These are phyloP conservation scores for Colletotrichum nymphaeae DNA, from an alignment of 2,329 filamentous ascomycete genomes.

Conservation along the genomic window DNA sequence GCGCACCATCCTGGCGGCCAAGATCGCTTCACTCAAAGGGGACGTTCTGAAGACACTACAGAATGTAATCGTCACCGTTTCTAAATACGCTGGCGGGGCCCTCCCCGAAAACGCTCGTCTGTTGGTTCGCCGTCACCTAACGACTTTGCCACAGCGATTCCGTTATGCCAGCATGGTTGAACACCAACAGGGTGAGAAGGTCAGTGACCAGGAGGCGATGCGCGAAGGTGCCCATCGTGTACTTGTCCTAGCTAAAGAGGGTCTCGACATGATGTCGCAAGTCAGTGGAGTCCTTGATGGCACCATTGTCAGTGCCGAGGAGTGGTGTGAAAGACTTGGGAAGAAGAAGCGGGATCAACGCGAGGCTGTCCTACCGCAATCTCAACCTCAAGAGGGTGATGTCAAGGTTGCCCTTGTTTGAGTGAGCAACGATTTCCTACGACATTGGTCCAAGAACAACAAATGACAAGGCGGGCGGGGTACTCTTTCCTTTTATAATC, in stretches of 20 bases:
- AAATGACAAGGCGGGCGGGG: slow-evolving; percentile 7
- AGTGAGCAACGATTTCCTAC: slow-evolving; percentile 24
- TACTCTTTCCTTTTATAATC: background rate
- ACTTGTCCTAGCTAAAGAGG: slow-evolving; percentile 87
- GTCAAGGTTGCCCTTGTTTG: slow-evolving; percentile 39
- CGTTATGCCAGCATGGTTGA: slow-evolving; percentile 72
- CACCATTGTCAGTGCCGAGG: slow-evolving; percentile 89
- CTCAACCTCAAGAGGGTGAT: slow-evolving; percentile 41
- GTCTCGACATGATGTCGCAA: slow-evolving; percentile 93
- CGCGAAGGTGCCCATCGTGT: slow-evolving; percentile 78
- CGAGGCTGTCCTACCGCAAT: slow-evolving; percentile 39
- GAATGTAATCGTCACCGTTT: slow-evolving; percentile 85
- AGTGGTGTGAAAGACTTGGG: slow-evolving; percentile 87
- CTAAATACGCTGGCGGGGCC: slow-evolving; percentile 89
- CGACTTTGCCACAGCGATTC: slow-evolving; percentile 86
- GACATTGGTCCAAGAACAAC: background rate
- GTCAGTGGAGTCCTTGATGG: slow-evolving; percentile 89
- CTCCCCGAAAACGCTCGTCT: slow-evolving; percentile 88
- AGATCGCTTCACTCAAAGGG: slow-evolving; percentile 74
- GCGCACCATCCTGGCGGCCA: slow-evolving; percentile 63
- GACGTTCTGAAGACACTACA: slow-evolving; percentile 85
- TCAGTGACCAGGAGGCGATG: slow-evolving; percentile 48
- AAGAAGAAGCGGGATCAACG: slow-evolving; percentile 44
- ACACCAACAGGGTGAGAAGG: slow-evolving; percentile 44
- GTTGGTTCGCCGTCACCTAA: slow-evolving; percentile 85